A percentile compares a stretch with the other conserved stretches of the same genome.
Conservation (phyloP, 352 stramenopile species). For the Phytophthora gonapodyides region DNA sequence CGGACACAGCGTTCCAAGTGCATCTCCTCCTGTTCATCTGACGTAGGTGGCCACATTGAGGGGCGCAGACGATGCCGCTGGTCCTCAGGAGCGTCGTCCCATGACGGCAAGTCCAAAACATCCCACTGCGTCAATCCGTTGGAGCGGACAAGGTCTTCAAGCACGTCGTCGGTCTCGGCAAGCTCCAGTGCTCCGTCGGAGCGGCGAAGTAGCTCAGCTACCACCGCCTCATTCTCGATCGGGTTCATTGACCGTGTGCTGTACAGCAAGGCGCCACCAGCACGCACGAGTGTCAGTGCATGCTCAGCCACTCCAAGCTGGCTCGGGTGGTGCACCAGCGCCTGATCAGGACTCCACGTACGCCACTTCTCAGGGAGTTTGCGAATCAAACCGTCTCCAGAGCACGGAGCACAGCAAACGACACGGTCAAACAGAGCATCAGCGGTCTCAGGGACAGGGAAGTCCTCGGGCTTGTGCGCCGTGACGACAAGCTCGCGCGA, state of each 20-base stretch:
- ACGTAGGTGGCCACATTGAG: slow-evolving; percentile 85
- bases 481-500: slow-evolving; percentile 62
- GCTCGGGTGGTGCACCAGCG: slow-evolving; percentile 55
- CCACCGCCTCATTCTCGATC: slow-evolving; percentile 84
- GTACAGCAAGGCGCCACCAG: slow-evolving; percentile 68
- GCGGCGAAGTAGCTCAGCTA: slow-evolving; percentile 69
- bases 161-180: slow-evolving; percentile 47
- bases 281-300: slow-evolving; percentile 51
- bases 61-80: slow-evolving; percentile 60
- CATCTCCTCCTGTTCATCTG: slow-evolving; percentile 53
- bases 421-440: slow-evolving; percentile 71
- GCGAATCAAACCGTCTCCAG: slow-evolving; percentile 76
- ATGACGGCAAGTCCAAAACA: slow-evolving; percentile 64
- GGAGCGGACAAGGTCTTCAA: slow-evolving; percentile 45
- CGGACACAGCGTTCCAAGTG: slow-evolving; percentile 93
- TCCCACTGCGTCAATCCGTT: slow-evolving; percentile 56
- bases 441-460: slow-evolving; percentile 45
- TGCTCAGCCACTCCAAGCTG: slow-evolving; percentile 86
- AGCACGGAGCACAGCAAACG: slow-evolving; percentile 77
- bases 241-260: slow-evolving; percentile 82
- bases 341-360: slow-evolving; percentile 63
- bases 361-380: slow-evolving; percentile 84
- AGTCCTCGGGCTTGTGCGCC: slow-evolving; percentile 74
- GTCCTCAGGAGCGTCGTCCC: slow-evolving; percentile 54
- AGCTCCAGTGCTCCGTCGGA: slow-evolving; percentile 66